These are phyloP conservation scores for Russula emetica DNA, from an alignment of 768 basidiomycete genomes.

Conservation along the genomic window DNA sequence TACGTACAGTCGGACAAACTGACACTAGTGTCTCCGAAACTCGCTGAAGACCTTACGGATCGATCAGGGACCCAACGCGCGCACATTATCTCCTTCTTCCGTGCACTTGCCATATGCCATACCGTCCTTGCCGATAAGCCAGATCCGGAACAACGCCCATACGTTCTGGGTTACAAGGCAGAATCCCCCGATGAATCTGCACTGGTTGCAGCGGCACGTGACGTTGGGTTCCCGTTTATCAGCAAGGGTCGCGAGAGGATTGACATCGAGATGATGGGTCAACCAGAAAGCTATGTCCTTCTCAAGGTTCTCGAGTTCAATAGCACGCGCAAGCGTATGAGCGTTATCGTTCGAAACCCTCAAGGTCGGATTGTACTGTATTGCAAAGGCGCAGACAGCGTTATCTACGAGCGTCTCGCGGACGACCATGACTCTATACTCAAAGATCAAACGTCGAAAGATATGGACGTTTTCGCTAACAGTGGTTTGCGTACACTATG, in stretches of 20 bases:
- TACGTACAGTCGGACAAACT: constrained; percentile 77
- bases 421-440: constrained; percentile 66
- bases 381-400: constrained; percentile 96
- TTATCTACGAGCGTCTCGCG: constrained; percentile 85
- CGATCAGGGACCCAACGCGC: constrained; percentile 53
- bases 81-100: constrained; percentile 81
- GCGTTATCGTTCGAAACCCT: constrained; percentile 80
- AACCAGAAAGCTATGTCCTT: constrained; percentile 73
- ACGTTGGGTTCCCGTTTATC: constrained; percentile 90
- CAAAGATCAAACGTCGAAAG: constrained; percentile 73
- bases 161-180: constrained; percentile 82
- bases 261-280: constrained; percentile 91
- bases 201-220: constrained; percentile 85
- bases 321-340: constrained; percentile 93
- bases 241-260: constrained; percentile 65
- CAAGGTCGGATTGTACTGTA: constrained; percentile 80
- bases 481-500: constrained; percentile 88
- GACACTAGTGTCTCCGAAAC: constrained; percentile 82
- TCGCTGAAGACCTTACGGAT: constrained; percentile 73
- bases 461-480: constrained; percentile 94
- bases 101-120: constrained; percentile 93
- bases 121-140: constrained; percentile 80
- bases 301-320: constrained; percentile 90
- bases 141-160: constrained; percentile 56
- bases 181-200: constrained; percentile 97